These are phyloP conservation scores for Naegleria gruberi DNA, from an alignment of 208 protist genomes.

Conservation along the genomic window DNA sequence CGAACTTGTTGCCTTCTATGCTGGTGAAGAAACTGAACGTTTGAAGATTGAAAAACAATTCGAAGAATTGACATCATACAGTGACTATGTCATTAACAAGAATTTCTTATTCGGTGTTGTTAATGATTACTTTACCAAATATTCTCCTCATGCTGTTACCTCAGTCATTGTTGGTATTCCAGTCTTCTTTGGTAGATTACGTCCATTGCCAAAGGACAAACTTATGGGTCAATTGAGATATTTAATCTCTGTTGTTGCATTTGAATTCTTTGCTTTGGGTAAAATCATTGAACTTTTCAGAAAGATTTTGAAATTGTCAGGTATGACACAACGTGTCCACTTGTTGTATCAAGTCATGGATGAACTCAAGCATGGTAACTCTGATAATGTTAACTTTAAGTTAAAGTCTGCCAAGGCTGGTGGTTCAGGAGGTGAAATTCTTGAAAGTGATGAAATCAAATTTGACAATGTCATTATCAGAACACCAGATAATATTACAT, in stretches of 20 bases:
- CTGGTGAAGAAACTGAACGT: neutral
- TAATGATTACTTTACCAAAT: conserved; percentile 15
- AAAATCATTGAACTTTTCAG: conserved; percentile 11
- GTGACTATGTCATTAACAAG: neutral
- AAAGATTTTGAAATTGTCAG: conserved; percentile 11
- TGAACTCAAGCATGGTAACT: neutral
- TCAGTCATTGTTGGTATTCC: neutral
- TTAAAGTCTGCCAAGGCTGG: neutral
- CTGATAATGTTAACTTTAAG: neutral
- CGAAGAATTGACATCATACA: neutral
- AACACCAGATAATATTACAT: neutral
- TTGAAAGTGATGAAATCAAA: neutral
- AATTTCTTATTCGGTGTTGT: conserved; percentile 8
- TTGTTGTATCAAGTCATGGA: neutral
- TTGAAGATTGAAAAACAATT: neutral
- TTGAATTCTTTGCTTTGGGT: conserved; percentile 13
- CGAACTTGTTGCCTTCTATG: conserved; percentile 11
- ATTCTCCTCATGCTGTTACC: neutral
- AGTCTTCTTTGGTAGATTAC: conserved; percentile 11
- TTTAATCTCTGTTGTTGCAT: neutral
- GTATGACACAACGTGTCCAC: neutral
- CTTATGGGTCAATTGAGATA: neutral
- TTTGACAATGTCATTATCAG: neutral
- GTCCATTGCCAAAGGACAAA: neutral
- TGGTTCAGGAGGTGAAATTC: neutral